Evolutionary conservation across 805 yeast genomes (phyloP), one percentile per base, ranked within the genome.

Genomic region (Metschnikowia orientalis): DNA sequence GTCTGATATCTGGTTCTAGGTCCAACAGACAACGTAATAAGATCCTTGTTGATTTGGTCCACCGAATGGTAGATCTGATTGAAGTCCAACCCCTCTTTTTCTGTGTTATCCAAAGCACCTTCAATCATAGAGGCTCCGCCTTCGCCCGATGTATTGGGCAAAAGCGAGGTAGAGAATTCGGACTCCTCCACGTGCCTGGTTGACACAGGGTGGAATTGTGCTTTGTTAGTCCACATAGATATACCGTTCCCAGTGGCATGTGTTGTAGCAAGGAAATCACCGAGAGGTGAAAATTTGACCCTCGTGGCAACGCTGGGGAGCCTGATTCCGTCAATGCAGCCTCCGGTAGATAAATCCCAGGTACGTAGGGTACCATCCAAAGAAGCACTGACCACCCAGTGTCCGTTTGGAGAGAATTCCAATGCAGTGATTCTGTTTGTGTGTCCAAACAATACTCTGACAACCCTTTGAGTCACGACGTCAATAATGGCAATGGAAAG

Each of bases 261-360:
- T 0, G 95, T 71, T 0, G 97, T 89, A 1, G 97, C 97, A 35
- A 92, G 68, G 57, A 80, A 76, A 47, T 92, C 97, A 26, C 95
- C 95, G 35, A 78, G 69, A 2, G 94, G 94, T 10, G 96, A 84
- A 43, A 92, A 74, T 50, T 80, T 77, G 19, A 94, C 67, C 34
- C 74, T 67, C 0, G 97, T 87, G 3, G 82, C 95, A n/a, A 88
- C 89, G 46, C 71, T 76, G 2, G 81, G 77, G 16, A 92, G 71
- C 33, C 67, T 63, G 11, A 90, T 79, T 42, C 96, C 97, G 62
- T 92, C 98, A 37, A 92, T 87, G 58, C 97, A 90, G 1, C 89
- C 86, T 30, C 98, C 97, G 1, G 96, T 83, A 25, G 97, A 97
- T 39, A 92, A 72, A 57, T 92, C 97, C 97, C 97, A 92, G 1